Percentiles rank a stretch among this genome's conserved stretches.
Conservation (phyloP, 2,329 filamentous ascomycete species). For the Sporothrix protearum region DNA sequence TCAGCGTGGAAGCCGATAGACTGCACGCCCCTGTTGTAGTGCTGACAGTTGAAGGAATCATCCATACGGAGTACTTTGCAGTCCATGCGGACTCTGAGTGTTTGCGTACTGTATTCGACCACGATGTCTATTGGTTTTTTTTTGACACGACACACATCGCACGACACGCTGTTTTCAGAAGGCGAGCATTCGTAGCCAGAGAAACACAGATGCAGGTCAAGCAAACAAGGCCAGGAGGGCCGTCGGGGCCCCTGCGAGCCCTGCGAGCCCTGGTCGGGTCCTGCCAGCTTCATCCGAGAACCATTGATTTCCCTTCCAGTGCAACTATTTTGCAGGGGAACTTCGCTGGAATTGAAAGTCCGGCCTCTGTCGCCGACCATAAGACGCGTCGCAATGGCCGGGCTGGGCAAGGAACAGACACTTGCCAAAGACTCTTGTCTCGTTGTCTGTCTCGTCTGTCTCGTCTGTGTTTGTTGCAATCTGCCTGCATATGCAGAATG, state of each 20-base stretch:
- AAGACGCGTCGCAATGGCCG: not conserved
- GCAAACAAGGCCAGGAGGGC: not conserved
- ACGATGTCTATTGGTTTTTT: not conserved
- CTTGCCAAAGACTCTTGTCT: too few species aligned
- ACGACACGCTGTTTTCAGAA: not conserved
- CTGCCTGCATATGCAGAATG: slow-evolving; percentile 6
- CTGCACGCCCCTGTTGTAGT: not conserved
- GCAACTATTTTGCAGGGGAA: not conserved
- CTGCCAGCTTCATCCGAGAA: not conserved
- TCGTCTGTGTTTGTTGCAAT: not conserved
- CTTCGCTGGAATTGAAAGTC: not conserved
- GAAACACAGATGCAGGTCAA: not conserved
- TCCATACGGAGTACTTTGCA: not conserved
- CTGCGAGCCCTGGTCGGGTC: not conserved
- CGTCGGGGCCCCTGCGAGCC: not conserved
- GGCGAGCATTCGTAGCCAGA: not conserved
- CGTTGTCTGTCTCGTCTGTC: not conserved
- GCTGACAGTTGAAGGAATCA: not conserved
- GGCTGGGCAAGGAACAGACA: not conserved
- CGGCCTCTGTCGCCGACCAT: not conserved
- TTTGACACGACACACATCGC: not conserved
- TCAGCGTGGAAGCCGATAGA: not conserved
- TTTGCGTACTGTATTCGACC: not conserved
- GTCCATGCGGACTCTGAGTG: not conserved
- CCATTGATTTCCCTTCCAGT: not conserved